phyloP scores from a whole-genome alignment of 495 filamentous ascomycete species.

The Halenospora varia region DNA sequence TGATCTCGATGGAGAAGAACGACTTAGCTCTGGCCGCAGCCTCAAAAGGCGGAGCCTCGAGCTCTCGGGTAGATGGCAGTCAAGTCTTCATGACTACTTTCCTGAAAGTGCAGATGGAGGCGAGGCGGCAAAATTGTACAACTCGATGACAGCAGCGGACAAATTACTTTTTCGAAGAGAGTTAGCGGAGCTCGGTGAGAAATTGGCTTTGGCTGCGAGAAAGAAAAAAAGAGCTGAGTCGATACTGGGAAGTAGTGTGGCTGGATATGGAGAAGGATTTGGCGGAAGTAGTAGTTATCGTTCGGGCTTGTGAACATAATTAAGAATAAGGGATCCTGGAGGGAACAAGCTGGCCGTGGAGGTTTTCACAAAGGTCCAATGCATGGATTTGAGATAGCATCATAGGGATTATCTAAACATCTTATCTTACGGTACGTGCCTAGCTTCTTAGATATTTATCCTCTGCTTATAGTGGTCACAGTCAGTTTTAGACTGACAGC shows the following conservation, averaged over 20 bases:
- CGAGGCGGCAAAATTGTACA: not conserved
- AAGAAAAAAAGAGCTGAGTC: not conserved
- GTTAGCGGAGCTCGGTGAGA: not conserved
- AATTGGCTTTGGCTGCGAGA: not conserved
- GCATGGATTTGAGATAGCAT: too few species aligned
- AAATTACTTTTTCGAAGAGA: not conserved
- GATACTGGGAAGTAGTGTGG: not conserved
- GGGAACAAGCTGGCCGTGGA: too few species aligned
- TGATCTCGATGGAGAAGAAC: conserved; percentile 22
- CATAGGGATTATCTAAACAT: too few species aligned
- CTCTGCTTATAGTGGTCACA: too few species aligned
- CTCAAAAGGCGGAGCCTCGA: not conserved
- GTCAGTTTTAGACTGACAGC: too few species aligned
- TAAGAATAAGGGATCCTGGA: too few species aligned
- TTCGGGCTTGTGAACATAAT: too few species aligned
- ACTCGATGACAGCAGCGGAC: not conserved
- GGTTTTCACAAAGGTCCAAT: too few species aligned
- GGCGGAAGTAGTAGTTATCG: not conserved
- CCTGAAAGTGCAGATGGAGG: conserved; percentile 1
- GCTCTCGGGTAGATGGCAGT: conserved; percentile 3
- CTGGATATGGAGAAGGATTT: not conserved
- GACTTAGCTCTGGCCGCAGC: conserved; percentile 8
- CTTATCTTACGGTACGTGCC: too few species aligned
- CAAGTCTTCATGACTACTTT: conserved; percentile 8
- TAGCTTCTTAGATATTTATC: too few species aligned